These are phyloP conservation scores for Wickerhamomyces tratensis DNA, from an alignment of 805 yeast genomes.

Conservation along the genomic window DNA sequence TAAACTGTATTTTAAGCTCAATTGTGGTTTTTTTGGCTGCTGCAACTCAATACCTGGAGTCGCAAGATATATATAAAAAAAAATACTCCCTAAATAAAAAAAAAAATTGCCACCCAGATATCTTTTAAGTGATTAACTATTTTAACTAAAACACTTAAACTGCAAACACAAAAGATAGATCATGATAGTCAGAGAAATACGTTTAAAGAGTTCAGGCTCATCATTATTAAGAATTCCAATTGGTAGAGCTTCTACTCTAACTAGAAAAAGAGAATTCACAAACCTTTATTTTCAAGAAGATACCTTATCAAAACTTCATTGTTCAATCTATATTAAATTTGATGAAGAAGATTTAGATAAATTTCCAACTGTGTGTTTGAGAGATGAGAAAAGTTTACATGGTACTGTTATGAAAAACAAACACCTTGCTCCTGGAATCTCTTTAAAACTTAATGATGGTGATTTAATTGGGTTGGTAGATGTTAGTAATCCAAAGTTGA, in stretches of 20 bases:
- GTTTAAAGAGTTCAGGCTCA: too few species aligned
- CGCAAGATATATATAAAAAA: too few species aligned
- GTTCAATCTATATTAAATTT: not conserved
- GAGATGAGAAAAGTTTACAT: not conserved
- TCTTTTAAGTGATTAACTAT: too few species aligned
- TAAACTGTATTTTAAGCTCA: too few species aligned
- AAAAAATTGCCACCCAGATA: too few species aligned
- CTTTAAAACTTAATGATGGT: not conserved
- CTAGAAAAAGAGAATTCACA: not conserved
- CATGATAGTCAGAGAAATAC: too few species aligned
- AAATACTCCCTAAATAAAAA: too few species aligned
- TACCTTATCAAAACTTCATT: not conserved
- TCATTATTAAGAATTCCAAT: not conserved
- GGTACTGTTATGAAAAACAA: not conserved
- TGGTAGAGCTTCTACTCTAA: not conserved
- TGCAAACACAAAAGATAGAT: too few species aligned
- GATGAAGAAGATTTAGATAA: not conserved
- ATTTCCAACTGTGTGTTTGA: not conserved
- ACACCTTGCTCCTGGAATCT: not conserved
- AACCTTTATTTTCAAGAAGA: not conserved
- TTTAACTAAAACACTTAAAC: too few species aligned
- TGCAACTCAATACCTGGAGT: too few species aligned
- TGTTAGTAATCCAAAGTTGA: not conserved
- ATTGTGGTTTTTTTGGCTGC: too few species aligned
- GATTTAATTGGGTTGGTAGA: not conserved